These are phyloP conservation scores for Lippia alba DNA, from an alignment of 305 asterid species.

Conservation along the genomic window DNA sequence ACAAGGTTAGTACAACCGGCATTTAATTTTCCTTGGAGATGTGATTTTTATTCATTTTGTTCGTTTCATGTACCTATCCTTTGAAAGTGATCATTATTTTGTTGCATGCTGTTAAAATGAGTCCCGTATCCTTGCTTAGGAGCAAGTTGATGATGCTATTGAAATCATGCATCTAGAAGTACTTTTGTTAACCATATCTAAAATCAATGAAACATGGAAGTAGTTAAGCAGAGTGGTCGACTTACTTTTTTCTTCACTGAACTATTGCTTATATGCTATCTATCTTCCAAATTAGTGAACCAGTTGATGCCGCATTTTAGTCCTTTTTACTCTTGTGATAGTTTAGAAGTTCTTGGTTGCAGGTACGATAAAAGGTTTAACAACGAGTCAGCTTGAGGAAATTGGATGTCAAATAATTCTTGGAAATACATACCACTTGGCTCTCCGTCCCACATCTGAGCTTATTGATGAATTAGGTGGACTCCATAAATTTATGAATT, in stretches of 20 bases:
- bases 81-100: neutral
- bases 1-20: conserved; percentile 63
- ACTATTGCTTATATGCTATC: neutral
- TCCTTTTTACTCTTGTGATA: no score
- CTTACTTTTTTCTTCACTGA: neutral
- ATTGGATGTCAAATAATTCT: conserved; percentile 98
- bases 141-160: no score
- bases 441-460: conserved; percentile 96
- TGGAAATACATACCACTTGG: conserved; percentile 96
- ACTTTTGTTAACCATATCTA: neutral
- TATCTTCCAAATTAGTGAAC: neutral
- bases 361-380: conserved; percentile 94
- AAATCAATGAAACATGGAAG: neutral
- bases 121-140: neutral
- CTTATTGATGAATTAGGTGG: conserved; percentile 95
- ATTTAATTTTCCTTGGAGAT: conserved; percentile 20
- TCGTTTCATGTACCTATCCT: neutral
- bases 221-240: neutral
- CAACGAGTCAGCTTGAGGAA: conserved; percentile 89
- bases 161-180: neutral
- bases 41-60: neutral
- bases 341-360: conserved; percentile 35
- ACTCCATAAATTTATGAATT: conserved; percentile 92
- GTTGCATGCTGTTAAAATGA: neutral
- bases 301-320: neutral